phyloP scores from a whole-genome alignment of 352 stramenopile genomes.

The Pythium folliculosum region DNA sequence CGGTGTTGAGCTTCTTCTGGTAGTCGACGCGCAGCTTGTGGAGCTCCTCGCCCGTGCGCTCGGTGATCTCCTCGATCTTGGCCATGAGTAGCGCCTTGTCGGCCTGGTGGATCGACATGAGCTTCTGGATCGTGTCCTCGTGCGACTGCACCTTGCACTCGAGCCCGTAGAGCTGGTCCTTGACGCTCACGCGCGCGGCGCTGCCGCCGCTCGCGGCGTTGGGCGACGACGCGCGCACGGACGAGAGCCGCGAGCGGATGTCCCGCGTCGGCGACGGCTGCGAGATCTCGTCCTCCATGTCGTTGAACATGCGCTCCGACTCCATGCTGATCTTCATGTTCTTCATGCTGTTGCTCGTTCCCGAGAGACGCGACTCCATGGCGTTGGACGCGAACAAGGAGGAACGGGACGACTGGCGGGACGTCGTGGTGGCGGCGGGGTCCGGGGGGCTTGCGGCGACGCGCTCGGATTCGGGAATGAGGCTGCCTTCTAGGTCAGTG shows the following conservation, averaged over 20 bases:
- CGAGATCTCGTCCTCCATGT: constrained; percentile 73
- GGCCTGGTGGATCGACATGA: constrained; percentile 81
- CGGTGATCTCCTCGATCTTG: constrained; percentile 83
- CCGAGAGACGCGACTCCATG: constrained; percentile 70
- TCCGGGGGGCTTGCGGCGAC: background rate
- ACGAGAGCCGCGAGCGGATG: constrained; percentile 59
- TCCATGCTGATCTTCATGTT: constrained; percentile 85
- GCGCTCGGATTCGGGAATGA: constrained; percentile 21
- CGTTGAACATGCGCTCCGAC: constrained; percentile 76
- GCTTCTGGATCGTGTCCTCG: constrained; percentile 82
- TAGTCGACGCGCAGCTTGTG: constrained; percentile 78
- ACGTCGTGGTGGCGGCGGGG: constrained; percentile 14
- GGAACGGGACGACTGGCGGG: constrained; percentile 6
- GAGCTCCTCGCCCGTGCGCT: constrained; percentile 76
- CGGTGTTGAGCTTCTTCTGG: constrained; percentile 82
- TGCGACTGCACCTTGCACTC: constrained; percentile 81
- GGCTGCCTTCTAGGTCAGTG: background rate
- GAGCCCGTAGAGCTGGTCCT: constrained; percentile 78
- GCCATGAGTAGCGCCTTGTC: constrained; percentile 74
- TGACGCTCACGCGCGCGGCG: constrained; percentile 59
- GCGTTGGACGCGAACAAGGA: constrained; percentile 24
- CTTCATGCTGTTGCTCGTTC: constrained; percentile 66
- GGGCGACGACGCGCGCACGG: constrained; percentile 51
- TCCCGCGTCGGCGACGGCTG: constrained; percentile 54
- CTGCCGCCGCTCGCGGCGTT: constrained; percentile 26